phyloP scores from a whole-genome alignment of 2,329 filamentous ascomycete genomes.

The Microdochium paspali region DNA sequence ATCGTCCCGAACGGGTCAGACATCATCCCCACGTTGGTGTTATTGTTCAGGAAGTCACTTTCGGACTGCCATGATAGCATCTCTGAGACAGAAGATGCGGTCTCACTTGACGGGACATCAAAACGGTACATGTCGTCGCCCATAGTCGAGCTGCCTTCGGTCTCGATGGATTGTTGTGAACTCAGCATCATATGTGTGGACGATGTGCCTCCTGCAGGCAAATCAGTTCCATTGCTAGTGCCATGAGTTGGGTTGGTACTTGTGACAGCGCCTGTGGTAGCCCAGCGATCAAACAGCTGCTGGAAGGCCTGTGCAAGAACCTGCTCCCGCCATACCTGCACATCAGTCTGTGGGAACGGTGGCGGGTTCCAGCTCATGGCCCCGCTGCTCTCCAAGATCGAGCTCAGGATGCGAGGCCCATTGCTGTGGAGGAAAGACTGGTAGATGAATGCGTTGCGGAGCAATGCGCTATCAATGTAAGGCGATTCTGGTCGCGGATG shows the following conservation, averaged over 20 bases:
- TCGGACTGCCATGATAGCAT: not conserved
- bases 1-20: not conserved
- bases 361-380: not conserved
- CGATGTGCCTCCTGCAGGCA: not conserved
- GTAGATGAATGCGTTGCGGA: not conserved
- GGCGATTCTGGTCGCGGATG: not conserved
- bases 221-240: no score
- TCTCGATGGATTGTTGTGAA: not conserved
- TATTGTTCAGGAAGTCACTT: not conserved
- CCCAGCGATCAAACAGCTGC: not conserved
- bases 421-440: not conserved
- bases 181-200: not conserved
- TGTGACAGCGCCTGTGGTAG: not conserved
- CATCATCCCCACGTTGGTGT: not conserved
- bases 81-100: not conserved
- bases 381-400: not conserved
- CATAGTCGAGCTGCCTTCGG: not conserved
- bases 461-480: not conserved
- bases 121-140: not conserved
- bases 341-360: not conserved
- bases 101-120: not conserved
- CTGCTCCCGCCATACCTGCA: not conserved
- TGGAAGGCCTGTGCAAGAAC: not conserved
- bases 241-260: not conserved
- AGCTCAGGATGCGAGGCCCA: constrained; percentile 15